Evolutionary conservation across 371 early-diverging fungal genomes (phyloP), one percentile per base, ranked within the genome.

Genomic region (Dinochytrium kinnereticum): DNA sequence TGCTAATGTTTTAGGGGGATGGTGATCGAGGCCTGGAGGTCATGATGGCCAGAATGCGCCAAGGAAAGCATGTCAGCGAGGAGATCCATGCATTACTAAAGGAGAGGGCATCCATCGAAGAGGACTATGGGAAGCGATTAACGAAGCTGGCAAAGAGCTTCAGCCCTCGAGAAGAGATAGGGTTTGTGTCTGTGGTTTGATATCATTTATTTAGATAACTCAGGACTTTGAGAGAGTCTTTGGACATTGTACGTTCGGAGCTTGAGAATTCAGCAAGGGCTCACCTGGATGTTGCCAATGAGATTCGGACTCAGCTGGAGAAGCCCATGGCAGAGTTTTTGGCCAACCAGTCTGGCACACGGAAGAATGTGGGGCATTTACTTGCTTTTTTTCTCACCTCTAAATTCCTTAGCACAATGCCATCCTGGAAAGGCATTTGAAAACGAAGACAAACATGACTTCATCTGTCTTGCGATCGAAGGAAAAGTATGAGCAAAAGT

Each of bases 1-100:
- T n/a, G 36, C 31, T 19, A 37, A 26, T 2, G 34, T 72, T 40
- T 24, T 73, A 93, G 95, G 96, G 94, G 15, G 87, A 91, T 68
- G 90, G 91, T 64, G 96, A 96, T 81, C 89, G 89, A 15, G 97
- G 98, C 24, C 91, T 92, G 67, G 90, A 92, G 38, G 92, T 90
- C 2, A 82, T 96, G 28, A 90, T 92, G 73, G 86, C 85, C 53
- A 90, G 94, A 67, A 90, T 97, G 88, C 90, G 90, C 76, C 89
- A 84, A 72, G 92, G 93, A 19, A 96, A 96, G 77, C 91, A 92
- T 69, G 92, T 95, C 0, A 91, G 91, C 69, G 90, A 90, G 61
- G 95, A 96, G 79, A 82, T 97, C 7, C 78, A 85, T 64, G 73
- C 75, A 33, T 74, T 86, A 51, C 68, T 86, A n/a, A 78, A 78